A percentile compares a stretch with the other conserved stretches of the same genome.
These are phyloP conservation scores for Kodamaea anthophila DNA, from an alignment of 1,139 yeast genomes.

Conservation along the genomic window DNA sequence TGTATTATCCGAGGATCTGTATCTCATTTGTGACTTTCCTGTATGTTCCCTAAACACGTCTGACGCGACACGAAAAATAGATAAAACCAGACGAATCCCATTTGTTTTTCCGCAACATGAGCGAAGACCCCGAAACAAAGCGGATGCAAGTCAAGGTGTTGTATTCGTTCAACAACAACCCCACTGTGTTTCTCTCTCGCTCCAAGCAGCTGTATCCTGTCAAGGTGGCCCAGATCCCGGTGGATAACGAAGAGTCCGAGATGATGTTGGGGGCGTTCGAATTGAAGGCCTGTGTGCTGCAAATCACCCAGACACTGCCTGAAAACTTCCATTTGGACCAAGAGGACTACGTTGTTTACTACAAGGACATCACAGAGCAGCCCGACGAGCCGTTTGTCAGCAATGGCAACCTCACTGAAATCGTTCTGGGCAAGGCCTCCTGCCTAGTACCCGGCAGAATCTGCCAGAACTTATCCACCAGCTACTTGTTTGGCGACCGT, in stretches of 20 bases:
- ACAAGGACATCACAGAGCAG: constrained; percentile 64
- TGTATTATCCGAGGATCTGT: too few relatives aligned
- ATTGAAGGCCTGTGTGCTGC: constrained; percentile 44
- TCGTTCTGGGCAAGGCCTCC: constrained; percentile 23
- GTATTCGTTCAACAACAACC: constrained; percentile 54
- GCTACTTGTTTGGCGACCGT: constrained; percentile 41
- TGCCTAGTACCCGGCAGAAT: constrained; percentile 61
- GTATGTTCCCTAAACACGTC: constrained; percentile 3
- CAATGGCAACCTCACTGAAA: constrained; percentile 54
- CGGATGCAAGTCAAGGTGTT: constrained; percentile 51
- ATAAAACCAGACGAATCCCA: constrained; percentile 2
- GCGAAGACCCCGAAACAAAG: constrained; percentile 22
- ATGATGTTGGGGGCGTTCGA: constrained; percentile 52
- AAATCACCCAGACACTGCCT: constrained; percentile 49
- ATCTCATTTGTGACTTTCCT: too few relatives aligned
- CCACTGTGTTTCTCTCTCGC: constrained; percentile 54
- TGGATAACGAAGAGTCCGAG: constrained; percentile 23
- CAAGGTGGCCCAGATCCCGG: constrained; percentile 42
- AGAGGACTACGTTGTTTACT: constrained; percentile 64
- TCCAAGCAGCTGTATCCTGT: constrained; percentile 41
- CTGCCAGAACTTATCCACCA: constrained; percentile 60
- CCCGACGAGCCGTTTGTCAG: constrained; percentile 76
- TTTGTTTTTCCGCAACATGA: constrained; percentile 7
- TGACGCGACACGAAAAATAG: constrained; percentile 8
- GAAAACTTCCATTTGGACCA: constrained; percentile 45